These are phyloP conservation scores for Solanum bulbocastanum DNA, from an alignment of 257 asterid genomes.

Conservation along the genomic window DNA sequence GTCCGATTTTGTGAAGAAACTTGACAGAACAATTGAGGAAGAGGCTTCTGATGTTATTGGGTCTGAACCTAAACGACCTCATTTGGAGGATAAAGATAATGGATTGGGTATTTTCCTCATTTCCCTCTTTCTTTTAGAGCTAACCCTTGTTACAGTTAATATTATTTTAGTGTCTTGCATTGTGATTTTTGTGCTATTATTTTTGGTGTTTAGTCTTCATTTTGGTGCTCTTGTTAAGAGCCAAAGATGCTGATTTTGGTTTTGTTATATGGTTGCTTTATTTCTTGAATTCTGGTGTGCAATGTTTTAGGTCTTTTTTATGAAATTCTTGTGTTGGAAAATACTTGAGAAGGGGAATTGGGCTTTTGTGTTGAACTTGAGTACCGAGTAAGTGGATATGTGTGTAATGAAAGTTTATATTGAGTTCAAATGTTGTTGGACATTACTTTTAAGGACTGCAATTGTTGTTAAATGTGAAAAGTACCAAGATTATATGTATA, in stretches of 20 bases:
- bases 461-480: too few relatives aligned
- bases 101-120: slow-evolving; percentile 28
- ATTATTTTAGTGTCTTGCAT: not conserved
- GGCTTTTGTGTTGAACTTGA: not conserved
- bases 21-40: slow-evolving; percentile 24
- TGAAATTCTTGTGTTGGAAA: not conserved
- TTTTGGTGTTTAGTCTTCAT: not conserved
- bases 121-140: not conserved
- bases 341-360: not conserved
- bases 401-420: not conserved
- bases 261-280: not conserved
- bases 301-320: not conserved
- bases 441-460: too few relatives aligned
- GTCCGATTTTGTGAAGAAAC: slow-evolving; percentile 14
- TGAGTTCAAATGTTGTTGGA: too few relatives aligned
- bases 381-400: not conserved
- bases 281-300: not conserved
- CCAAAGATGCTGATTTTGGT: not conserved
- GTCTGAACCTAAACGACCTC: slow-evolving; percentile 72
- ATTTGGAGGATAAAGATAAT: slow-evolving; percentile 43
- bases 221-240: not conserved
- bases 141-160: not conserved
- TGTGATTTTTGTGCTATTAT: not conserved
- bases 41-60: slow-evolving; percentile 35
- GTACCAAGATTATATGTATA: too few relatives aligned